Evolutionary conservation across 2,329 filamentous ascomycete species (phyloP).

Genomic region (Albophoma yamanashiensis): DNA sequence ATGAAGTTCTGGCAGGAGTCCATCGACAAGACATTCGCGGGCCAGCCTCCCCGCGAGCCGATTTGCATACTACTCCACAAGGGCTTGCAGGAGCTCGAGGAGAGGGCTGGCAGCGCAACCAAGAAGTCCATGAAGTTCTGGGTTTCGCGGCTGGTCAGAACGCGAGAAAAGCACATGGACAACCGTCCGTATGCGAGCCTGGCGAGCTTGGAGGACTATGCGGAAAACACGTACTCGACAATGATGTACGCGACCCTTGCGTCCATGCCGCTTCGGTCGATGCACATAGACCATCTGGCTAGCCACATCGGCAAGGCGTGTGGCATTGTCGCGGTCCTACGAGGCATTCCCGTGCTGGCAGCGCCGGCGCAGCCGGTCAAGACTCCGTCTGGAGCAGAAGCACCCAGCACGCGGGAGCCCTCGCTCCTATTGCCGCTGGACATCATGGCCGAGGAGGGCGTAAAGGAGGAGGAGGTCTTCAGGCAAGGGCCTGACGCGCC

Average conservation of each 20-base stretch:
- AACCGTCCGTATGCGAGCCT: conserved; percentile 73
- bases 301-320: conserved; percentile 92
- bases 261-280: conserved; percentile 64
- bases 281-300: conserved; percentile 84
- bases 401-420: conserved; percentile 29
- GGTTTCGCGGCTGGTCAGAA: conserved; percentile 67
- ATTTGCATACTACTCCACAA: conserved; percentile 75
- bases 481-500: conserved; percentile 66
- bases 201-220: conserved; percentile 70
- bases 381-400: conserved; percentile 27
- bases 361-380: conserved; percentile 47
- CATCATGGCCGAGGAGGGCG: conserved; percentile 70
- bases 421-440: conserved; percentile 74
- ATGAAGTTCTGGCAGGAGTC: conserved; percentile 94
- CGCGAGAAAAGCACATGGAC: conserved; percentile 71
- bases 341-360: conserved; percentile 80
- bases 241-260: conserved; percentile 82
- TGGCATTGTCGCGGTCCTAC: conserved; percentile 77
- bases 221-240: conserved; percentile 90
- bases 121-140: conserved; percentile 55
- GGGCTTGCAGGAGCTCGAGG: conserved; percentile 53
- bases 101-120: conserved; percentile 27
- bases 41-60: conserved; percentile 76
- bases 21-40: conserved; percentile 65
- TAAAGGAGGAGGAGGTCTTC: conserved; percentile 85